Percentiles rank a stretch among this genome's conserved stretches.
These are phyloP conservation scores for Pichia sp. DNA, from an alignment of 1,139 yeast genomes.

Conservation along the genomic window DNA sequence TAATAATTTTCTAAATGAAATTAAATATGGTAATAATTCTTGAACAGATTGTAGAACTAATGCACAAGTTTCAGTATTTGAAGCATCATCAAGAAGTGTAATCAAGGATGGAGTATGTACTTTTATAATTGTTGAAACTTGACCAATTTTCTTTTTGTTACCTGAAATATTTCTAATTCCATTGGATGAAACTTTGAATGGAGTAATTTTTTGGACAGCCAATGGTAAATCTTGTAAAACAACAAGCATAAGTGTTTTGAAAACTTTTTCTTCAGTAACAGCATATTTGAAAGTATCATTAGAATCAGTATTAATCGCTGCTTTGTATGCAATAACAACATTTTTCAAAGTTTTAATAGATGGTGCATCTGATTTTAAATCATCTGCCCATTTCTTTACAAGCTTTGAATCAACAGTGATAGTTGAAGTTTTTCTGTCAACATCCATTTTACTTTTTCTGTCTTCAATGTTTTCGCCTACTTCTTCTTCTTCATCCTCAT, in stretches of 20 bases:
- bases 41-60: conserved; percentile 62
- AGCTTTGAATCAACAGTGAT: conserved; percentile 57
- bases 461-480: conserved; percentile 15
- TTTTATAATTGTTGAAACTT: conserved; percentile 60
- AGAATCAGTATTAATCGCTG: conserved; percentile 69
- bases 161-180: conserved; percentile 32
- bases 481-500: conserved; percentile 40
- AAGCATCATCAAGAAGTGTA: conserved; percentile 62
- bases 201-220: conserved; percentile 64
- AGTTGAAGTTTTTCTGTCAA: conserved; percentile 26
- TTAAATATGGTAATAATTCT: conserved; percentile 75
- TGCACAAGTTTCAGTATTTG: conserved; percentile 76
- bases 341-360: conserved; percentile 59
- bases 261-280: conserved; percentile 72
- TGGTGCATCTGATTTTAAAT: conserved; percentile 46
- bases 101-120: conserved; percentile 68
- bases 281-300: conserved; percentile 51
- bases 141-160: conserved; percentile 47
- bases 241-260: conserved; percentile 64
- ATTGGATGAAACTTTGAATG: conserved; percentile 49
- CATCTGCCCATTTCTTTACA: conserved; percentile 63
- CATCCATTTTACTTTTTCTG: conserved; percentile 8
- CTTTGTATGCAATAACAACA: conserved; percentile 74
- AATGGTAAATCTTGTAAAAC: conserved; percentile 70
- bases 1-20: conserved; percentile 70